Evolutionary conservation across 1,284 basidiomycete genomes (phyloP), one percentile per base, ranked within the genome.

Genomic region (Fomitiporia mediterranea): DNA sequence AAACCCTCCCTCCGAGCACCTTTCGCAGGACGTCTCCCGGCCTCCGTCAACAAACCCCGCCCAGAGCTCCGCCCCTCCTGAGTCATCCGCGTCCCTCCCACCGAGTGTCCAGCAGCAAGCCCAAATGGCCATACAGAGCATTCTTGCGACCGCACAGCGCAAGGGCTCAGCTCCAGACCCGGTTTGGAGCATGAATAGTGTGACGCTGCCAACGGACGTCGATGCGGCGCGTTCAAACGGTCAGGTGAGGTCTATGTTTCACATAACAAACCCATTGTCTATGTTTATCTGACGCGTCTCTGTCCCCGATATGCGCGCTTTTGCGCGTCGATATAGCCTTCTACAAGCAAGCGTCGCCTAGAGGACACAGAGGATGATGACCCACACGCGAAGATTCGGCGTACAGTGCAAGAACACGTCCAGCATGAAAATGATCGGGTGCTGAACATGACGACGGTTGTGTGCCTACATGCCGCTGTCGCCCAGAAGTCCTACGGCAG

Each of bases 401-500:
- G 86, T 64, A 86, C 88, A 62, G 86, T 89, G 57, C 84, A 84
- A 68, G 85, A 89, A 67, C 87, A 88, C 67, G 80, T 87, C 61
- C 80, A 80, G 27, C 83, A 85, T 64, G 86, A 89, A 63, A 81
- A 83, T 6, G 69, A 80, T 50, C 84, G 84, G 61, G 79, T 86
- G 62, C 78, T 87, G 72, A 84, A 86, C 57, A 91, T 91, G 89
- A 93, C 91, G 43, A 94, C 90, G 39, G 88, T 94, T 32, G 82
- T 91, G 59, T 93, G 91, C 65, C 74, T 91, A 35, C 91, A 94
- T 64, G 91, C 91, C 30, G 89, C 91, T 17, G 91, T 93, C 46
- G 91, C 91, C 0, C 91, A 94, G 74, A 94, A 94, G 71, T 93
- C 90, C 7, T 94, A 94, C 67, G 91, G 91, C 53, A 90, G 84